Conservation (phyloP, 139 green algal species). For the Marvania coccoides region DNA sequence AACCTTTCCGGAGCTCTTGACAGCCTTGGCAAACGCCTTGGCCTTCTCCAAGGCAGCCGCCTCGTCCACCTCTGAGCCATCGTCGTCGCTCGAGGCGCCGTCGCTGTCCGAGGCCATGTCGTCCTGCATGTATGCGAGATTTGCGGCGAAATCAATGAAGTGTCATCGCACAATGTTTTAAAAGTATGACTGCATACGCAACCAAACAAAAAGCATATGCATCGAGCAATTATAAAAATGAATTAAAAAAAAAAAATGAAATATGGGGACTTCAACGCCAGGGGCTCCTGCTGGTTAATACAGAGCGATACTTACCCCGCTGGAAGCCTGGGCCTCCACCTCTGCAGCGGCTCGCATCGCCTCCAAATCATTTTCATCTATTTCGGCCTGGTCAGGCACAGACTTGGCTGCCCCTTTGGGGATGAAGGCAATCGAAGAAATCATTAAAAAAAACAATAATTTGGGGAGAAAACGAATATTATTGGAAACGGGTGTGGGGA, state of each 20-base stretch:
- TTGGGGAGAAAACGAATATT: background rate
- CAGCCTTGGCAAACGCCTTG: slow-evolving; percentile 5
- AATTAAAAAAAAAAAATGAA: background rate
- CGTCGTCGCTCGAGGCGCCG: background rate
- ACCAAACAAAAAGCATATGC: background rate
- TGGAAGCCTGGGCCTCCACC: background rate
- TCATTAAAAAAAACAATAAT: slow-evolving; percentile 48
- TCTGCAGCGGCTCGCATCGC: slow-evolving; percentile 17
- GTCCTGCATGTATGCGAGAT: background rate
- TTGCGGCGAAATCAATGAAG: background rate
- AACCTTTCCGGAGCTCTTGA: background rate
- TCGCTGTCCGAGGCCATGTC: background rate
- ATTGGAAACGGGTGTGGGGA: background rate
- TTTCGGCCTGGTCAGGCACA: slow-evolving; percentile 14
- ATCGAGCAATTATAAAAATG: background rate
- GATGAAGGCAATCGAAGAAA: slow-evolving; percentile 68
- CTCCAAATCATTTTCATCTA: slow-evolving; percentile 54
- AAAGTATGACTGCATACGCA: background rate
- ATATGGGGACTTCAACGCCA: background rate
- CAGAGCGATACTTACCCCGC: background rate
- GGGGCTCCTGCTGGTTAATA: background rate
- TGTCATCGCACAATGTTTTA: background rate
- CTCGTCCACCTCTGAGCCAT: slow-evolving; percentile 16
- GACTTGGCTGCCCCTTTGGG: slow-evolving; percentile 64
- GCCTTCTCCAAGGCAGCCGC: slow-evolving; percentile 23